phyloP scores from a whole-genome alignment of 1,284 basidiomycete species.

The Clitocybe nebularis region DNA sequence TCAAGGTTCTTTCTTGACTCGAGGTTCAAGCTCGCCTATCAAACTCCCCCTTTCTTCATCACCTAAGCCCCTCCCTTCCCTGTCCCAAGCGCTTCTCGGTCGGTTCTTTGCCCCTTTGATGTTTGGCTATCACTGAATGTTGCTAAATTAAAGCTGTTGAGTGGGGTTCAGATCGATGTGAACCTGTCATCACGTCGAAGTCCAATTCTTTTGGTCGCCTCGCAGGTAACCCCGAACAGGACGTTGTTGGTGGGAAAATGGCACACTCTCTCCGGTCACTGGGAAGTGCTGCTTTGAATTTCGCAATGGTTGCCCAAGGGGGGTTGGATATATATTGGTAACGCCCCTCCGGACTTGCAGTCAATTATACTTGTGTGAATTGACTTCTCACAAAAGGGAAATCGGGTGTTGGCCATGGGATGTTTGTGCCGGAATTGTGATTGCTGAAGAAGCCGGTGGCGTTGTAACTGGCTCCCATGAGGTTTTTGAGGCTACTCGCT shows the following conservation, averaged over 20 bases:
- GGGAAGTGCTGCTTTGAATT: slow-evolving; percentile 87
- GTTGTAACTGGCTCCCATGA: slow-evolving; percentile 68
- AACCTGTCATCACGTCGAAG: slow-evolving; percentile 61
- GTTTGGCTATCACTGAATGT: slow-evolving; percentile 2
- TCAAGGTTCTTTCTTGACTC: slow-evolving; percentile 76
- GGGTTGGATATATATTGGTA: slow-evolving; percentile 82
- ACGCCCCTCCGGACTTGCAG: no score
- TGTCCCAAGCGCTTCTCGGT: slow-evolving; percentile 81
- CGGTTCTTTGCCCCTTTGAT: slow-evolving; percentile 10
- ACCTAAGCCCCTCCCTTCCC: slow-evolving; percentile 67
- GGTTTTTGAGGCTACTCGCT: slow-evolving; percentile 37
- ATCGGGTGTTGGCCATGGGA: slow-evolving; percentile 96
- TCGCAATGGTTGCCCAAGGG: slow-evolving; percentile 80
- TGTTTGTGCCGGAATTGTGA: slow-evolving; percentile 89
- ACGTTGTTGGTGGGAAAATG: slow-evolving; percentile 78
- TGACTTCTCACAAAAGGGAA: slow-evolving; percentile 80
- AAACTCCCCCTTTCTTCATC: slow-evolving; percentile 65
- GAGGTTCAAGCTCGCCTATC: slow-evolving; percentile 45
- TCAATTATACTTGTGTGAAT: no score
- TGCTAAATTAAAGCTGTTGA: slow-evolving; percentile 60
- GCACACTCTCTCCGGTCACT: slow-evolving; percentile 81
- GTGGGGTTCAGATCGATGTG: slow-evolving; percentile 84
- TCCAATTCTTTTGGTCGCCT: slow-evolving; percentile 70
- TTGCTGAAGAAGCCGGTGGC: slow-evolving; percentile 88
- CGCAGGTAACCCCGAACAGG: slow-evolving; percentile 66